Conservation (phyloP, 2,329 filamentous ascomycete species). For the Achaetomium macrosporum region DNA sequence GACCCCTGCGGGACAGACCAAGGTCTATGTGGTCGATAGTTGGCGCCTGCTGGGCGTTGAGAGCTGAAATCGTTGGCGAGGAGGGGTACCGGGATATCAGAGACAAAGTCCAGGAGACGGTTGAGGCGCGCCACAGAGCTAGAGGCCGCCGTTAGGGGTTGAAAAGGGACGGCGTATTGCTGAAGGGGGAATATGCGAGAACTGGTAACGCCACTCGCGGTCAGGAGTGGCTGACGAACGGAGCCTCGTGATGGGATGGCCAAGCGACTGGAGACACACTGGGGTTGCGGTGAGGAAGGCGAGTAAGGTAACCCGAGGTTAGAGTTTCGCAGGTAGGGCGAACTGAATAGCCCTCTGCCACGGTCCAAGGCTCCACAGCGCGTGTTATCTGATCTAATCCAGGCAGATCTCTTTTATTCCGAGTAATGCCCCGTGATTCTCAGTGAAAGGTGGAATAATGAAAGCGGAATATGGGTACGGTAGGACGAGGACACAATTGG, state of each 20-base stretch:
- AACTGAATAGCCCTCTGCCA: conserved; percentile 2
- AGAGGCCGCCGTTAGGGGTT: conserved; percentile 1
- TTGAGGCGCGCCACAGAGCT: conserved; percentile 12
- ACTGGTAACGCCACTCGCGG: conserved; percentile 4
- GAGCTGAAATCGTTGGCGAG: neutral
- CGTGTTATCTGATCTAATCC: conserved; percentile 18
- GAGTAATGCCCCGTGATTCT: neutral
- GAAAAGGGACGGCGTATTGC: neutral
- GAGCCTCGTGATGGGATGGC: conserved; percentile 2
- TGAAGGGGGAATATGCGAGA: neutral
- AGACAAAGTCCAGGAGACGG: neutral
- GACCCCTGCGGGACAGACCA: neutral
- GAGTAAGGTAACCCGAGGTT: neutral
- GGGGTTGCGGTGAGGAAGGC: neutral
- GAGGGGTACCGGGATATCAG: neutral
- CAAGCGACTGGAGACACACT: neutral
- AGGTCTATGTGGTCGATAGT: neutral
- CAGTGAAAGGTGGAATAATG: neutral
- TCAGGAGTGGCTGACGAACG: neutral
- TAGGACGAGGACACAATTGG: neutral
- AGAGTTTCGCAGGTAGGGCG: neutral
- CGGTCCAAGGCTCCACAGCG: conserved; percentile 9
- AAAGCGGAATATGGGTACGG: neutral
- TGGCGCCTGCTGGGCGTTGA: neutral
- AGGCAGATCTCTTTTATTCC: neutral